These are phyloP conservation scores for Colletotrichum lentis DNA, from an alignment of 2,329 filamentous ascomycete species.

Conservation along the genomic window DNA sequence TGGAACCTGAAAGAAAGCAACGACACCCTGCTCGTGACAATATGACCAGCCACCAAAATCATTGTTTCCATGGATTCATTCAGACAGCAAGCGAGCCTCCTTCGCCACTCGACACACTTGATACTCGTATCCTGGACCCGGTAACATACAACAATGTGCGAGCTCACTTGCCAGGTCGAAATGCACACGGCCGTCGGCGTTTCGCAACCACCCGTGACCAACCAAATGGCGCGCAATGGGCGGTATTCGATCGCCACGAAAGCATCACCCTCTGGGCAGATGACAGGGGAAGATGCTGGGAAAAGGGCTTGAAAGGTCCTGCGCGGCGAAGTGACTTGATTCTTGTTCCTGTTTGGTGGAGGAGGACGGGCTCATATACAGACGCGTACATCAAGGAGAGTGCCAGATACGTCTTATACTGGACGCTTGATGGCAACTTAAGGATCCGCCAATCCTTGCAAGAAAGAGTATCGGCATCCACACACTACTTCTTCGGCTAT, in stretches of 20 bases:
- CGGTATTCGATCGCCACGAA: conserved; percentile 1
- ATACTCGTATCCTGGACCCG: conserved; percentile 22
- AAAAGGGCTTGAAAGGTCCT: not conserved
- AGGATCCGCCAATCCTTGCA: not conserved
- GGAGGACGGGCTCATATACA: conserved; percentile 6
- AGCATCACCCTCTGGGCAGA: not conserved
- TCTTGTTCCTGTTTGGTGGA: conserved; percentile 6
- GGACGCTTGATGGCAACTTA: not conserved
- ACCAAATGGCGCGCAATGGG: conserved; percentile 11
- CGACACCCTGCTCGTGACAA: not conserved
- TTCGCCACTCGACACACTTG: not conserved
- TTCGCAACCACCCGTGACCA: not conserved
- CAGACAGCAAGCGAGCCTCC: not conserved
- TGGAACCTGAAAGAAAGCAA: not conserved
- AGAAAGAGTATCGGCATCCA: not conserved
- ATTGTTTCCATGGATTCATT: too few relatives aligned
- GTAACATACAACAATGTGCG: conserved; percentile 13
- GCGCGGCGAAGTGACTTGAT: not conserved
- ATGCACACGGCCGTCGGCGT: not conserved
- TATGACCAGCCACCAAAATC: not conserved
- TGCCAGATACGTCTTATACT: conserved; percentile 6
- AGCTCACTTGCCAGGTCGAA: not conserved
- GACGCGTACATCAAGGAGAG: not conserved
- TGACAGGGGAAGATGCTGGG: not conserved
- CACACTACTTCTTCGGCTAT: conserved; percentile 19